Base-by-base conservation (phyloP, 2,329 filamentous ascomycete genomes). In the Teratosphaeriaceae sp. region DNA sequence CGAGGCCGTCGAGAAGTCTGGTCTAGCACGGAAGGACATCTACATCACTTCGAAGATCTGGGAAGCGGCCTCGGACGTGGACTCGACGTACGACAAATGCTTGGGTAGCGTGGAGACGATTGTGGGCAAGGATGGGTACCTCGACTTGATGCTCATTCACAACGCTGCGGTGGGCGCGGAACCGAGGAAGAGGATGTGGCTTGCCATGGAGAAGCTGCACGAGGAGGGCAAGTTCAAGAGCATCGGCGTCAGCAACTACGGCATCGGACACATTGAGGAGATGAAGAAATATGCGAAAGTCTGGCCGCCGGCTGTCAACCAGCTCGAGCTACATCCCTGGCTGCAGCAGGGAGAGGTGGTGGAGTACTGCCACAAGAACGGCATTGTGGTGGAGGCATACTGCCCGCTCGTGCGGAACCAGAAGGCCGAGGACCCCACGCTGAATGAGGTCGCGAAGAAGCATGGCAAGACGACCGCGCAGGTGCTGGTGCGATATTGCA, bases 281-380 rank as follows among this genome's bases (percentile, higher is more conserved):
- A 71, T 87, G 68, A 81, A 78, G 61, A 59, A 63, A 21, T 82
- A 78, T 60, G 80, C 80, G 13, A 74, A 72, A 36, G 65, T 76
- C 2, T 85, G 76, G 74, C 82, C 82, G 38, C 84, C 82, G n/a
- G 74, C 78, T 35, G 79, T 84, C 5, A 85, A 86, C 57, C 84
- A 88, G 61, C 78, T 86, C 49, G 81, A 85, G 80, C 73, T 86
- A 20, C 83, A 87, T 58, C 82, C 83, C 0, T 86, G 81, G 80
- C 77, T 73, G 53, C 82, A 86, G 59, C 80, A 84, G 57, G 72
- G 73, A 24, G 71, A 73, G n/a, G 69, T 77, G 26, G 75, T 76
- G 27, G 64, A 70, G 19, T 82, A 80, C 62, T 79, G 74, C 64
- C 63, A 73, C 40, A 60, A 70, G 49, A 75, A 82, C 60, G 69